These are phyloP conservation scores for Schizosaccharomyces pombe DNA, from an alignment of 805 yeast species.

Conservation along the genomic window DNA sequence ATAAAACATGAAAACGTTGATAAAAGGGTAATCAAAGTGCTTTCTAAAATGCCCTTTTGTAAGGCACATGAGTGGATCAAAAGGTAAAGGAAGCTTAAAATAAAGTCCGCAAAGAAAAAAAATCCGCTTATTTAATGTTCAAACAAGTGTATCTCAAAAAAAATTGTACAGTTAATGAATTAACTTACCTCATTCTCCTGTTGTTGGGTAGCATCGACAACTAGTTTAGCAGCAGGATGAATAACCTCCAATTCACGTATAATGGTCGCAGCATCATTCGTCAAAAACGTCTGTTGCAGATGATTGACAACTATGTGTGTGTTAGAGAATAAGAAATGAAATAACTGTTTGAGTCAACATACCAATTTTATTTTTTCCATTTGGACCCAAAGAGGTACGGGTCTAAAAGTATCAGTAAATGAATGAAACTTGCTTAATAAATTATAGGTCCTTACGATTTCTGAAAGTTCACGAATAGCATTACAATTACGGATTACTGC, in stretches of 20 bases:
- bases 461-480: conserved; percentile 81
- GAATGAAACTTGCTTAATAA: not conserved
- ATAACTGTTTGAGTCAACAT: not conserved
- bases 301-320: conserved; percentile 15
- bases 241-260: conserved; percentile 77
- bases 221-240: conserved; percentile 88
- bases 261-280: conserved; percentile 97
- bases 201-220: conserved; percentile 91
- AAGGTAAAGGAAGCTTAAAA: too few relatives aligned
- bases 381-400: conserved; percentile 78
- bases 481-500: conserved; percentile 79
- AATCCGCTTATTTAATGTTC: too few relatives aligned
- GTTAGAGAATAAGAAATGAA: not conserved
- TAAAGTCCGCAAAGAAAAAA: too few relatives aligned
- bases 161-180: too few relatives aligned
- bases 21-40: too few relatives aligned
- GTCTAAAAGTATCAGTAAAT: not conserved
- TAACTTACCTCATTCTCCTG: conserved; percentile 50
- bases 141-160: too few relatives aligned
- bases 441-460: conserved; percentile 36
- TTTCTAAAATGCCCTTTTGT: too few relatives aligned
- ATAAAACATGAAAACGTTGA: not conserved
- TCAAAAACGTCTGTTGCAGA: conserved; percentile 62
- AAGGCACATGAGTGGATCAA: too few relatives aligned
- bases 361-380: conserved; percentile 82